Percentiles rank a stretch among this genome's conserved stretches.
These are phyloP conservation scores for Zostera marina DNA, from an alignment of 116 monocot genomes.

Conservation along the genomic window DNA sequence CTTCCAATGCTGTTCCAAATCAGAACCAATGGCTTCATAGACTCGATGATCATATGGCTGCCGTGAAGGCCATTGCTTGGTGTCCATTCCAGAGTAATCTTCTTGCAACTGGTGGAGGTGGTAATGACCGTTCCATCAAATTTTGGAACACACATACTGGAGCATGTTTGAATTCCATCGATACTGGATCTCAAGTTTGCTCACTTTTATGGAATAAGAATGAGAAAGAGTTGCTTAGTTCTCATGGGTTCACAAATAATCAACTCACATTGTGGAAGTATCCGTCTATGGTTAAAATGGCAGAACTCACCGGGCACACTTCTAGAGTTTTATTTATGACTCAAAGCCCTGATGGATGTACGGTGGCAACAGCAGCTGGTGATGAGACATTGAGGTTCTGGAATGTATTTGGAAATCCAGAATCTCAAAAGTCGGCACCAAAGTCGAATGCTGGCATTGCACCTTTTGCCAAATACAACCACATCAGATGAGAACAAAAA, in stretches of 20 bases:
- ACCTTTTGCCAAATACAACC: constrained; percentile 30
- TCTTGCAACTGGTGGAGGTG: constrained; percentile 44
- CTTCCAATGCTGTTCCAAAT: constrained; percentile 1
- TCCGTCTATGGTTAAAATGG: constrained; percentile 67
- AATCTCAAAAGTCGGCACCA: constrained; percentile 25
- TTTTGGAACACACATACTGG: constrained; percentile 46
- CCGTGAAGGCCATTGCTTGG: constrained; percentile 50
- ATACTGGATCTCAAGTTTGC: constrained; percentile 41
- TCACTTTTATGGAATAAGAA: constrained; percentile 40
- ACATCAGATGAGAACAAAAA: constrained; percentile 26
- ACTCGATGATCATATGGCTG: constrained; percentile 33
- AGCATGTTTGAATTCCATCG: constrained; percentile 24
- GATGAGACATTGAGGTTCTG: constrained; percentile 70
- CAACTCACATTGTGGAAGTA: constrained; percentile 76
- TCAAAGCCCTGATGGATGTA: constrained; percentile 69
- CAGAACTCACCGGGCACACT: constrained; percentile 64
- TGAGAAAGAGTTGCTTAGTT: constrained; percentile 47
- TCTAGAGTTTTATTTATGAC: constrained; percentile 64
- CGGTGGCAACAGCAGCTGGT: constrained; percentile 59
- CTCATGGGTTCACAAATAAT: constrained; percentile 62
- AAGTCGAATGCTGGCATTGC: constrained; percentile 16
- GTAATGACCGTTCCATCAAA: constrained; percentile 34
- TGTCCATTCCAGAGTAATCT: constrained; percentile 50
- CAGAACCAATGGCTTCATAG: constrained; percentile 38
- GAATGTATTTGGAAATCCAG: constrained; percentile 62